phyloP scores from a whole-genome alignment of 2,329 filamentous ascomycete genomes.

The Botrytis byssoidea region DNA sequence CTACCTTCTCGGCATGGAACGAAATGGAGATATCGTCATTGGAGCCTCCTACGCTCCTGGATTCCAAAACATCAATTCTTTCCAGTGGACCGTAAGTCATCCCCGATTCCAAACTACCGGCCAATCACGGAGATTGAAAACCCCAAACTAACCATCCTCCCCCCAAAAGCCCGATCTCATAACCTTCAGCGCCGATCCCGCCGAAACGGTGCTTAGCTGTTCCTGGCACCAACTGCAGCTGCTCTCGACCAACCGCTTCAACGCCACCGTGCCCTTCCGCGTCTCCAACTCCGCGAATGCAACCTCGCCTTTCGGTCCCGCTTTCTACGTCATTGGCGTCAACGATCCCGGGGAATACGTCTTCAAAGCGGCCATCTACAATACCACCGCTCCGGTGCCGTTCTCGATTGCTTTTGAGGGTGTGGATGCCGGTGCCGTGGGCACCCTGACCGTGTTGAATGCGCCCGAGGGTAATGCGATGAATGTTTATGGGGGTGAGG shows the following conservation, averaged over 20 bases:
- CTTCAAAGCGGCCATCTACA: constrained; percentile 22
- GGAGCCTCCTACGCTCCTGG: constrained; percentile 34
- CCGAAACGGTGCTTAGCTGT: constrained; percentile 50
- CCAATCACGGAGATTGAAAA: not conserved
- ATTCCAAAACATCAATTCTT: constrained; percentile 36
- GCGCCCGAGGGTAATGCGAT: not conserved
- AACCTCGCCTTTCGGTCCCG: constrained; percentile 14
- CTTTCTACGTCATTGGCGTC: constrained; percentile 20
- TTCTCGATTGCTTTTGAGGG: constrained; percentile 22
- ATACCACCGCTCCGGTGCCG: constrained; percentile 9
- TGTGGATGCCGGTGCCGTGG: not conserved
- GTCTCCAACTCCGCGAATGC: not conserved
- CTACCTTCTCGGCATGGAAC: constrained; percentile 32
- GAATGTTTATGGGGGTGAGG: constrained; percentile 12
- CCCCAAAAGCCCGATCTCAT: constrained; percentile 34
- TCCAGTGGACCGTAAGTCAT: constrained; percentile 34
- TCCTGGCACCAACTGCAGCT: constrained; percentile 20
- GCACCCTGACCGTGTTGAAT: constrained; percentile 18
- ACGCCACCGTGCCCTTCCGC: constrained; percentile 17
- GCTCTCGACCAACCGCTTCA: constrained; percentile 17
- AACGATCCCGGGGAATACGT: constrained; percentile 7
- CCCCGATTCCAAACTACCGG: not conserved
- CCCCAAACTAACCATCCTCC: not conserved
- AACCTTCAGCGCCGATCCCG: constrained; percentile 42
- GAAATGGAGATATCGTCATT: constrained; percentile 33